Base-by-base conservation (phyloP, 768 basidiomycete species). In the Cyclocybe aegerita region DNA sequence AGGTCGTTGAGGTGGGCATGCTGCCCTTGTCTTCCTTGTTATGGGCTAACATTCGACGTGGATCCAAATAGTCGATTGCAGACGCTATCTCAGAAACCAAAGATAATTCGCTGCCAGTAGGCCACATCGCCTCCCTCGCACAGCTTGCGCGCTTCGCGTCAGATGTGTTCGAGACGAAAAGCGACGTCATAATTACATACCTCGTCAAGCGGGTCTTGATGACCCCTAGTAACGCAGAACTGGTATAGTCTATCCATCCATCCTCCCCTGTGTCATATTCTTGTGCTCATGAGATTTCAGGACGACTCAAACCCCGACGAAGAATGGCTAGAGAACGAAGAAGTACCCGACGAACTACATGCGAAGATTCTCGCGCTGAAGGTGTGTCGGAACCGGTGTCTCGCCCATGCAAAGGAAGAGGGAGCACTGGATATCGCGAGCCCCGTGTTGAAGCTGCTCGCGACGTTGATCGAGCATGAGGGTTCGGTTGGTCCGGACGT, bases 311-410 rank as follows among this genome's bases (percentile, higher is more conserved):
- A 63, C 29, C n/a, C 50, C 1, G 62, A 57, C 6, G 63, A 81
- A 36, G 90, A 94, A 57, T 98, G 94, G 94, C 70, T 81, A 8
- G 80, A 85, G 31, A 86, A 93, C 32, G 74, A 75, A 0, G 75
- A 84, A 3, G 64, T 96, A 15, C 62, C 81, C 0, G 70, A 75
- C 1, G 71, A 76, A 3, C 76, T 92, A 1, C 73, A 71, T 39
- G 88, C 91, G 0, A 92, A 91, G 62, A 63, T 97, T 3, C 68
- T 86, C 7, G 79, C 84, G 1, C 64, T 98, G 16, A 94, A 97
- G 67, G 78, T 95, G 4, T 86, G 85, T 63, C 79, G 90, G 17
- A 85, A 93, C 65, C 84, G 93, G 12, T 84, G 85, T 61, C 72
- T 96, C 9, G 80, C 87, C 0, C 86, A 87, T 58, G 82, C 82